These are phyloP conservation scores for Lactarius trivialis DNA, from an alignment of 768 basidiomycete genomes.

Conservation along the genomic window DNA sequence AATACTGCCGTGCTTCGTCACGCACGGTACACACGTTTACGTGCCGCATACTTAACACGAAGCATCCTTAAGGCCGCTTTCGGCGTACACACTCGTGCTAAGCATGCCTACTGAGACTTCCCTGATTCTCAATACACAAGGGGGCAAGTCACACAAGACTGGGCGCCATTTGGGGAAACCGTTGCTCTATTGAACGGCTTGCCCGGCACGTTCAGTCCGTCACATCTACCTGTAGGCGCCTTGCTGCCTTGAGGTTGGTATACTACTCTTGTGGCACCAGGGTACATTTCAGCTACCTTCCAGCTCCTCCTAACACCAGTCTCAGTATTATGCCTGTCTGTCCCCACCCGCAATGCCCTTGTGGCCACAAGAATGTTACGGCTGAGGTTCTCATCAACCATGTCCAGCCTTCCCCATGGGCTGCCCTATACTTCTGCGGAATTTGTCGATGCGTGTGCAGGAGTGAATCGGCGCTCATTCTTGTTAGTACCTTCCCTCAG, in stretches of 20 bases:
- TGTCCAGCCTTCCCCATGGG: conserved; percentile 20
- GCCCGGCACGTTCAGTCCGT: conserved; percentile 12
- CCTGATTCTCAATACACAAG: not conserved
- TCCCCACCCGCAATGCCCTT: conserved; percentile 20
- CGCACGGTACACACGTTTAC: not conserved
- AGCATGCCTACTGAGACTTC: not conserved
- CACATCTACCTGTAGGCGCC: conserved; percentile 10
- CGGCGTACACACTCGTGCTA: not conserved
- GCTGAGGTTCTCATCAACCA: conserved; percentile 15
- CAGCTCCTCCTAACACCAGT: not conserved
- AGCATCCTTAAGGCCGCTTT: conserved; percentile 9
- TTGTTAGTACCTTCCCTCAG: conserved; percentile 1
- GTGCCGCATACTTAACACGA: conserved; percentile 3
- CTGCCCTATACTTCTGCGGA: conserved; percentile 14
- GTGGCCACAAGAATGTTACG: conserved; percentile 12
- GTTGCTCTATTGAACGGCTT: conserved; percentile 4
- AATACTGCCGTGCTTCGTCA: not conserved
- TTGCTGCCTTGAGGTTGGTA: conserved; percentile 11
- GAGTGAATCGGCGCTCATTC: conserved; percentile 13
- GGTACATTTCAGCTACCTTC: not conserved
- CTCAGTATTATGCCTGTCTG: conserved; percentile 17
- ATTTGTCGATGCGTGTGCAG: conserved; percentile 21
- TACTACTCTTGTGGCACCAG: not conserved
- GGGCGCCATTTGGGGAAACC: not conserved
- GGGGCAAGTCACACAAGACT: not conserved